A percentile compares a stretch with the other conserved stretches of the same genome.
phyloP scores from a whole-genome alignment of 768 basidiomycete species.

The Boletales sp. region DNA sequence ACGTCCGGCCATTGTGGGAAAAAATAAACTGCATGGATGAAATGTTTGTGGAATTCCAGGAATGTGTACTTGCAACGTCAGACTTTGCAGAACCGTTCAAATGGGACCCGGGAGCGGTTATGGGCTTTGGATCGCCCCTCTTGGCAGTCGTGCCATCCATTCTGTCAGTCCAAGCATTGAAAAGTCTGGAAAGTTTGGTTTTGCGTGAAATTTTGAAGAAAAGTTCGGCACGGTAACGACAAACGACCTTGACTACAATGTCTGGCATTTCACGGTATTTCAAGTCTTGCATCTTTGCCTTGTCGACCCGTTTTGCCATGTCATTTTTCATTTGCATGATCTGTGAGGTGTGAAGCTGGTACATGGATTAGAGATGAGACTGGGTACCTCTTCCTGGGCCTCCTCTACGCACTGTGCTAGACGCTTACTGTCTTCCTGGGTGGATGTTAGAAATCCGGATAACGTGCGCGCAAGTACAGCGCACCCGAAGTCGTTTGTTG shows the following conservation, averaged over 20 bases:
- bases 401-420: slow-evolving; percentile 79
- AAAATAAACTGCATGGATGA: slow-evolving; percentile 77
- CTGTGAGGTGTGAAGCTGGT: slow-evolving; percentile 33
- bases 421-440: slow-evolving; percentile 81
- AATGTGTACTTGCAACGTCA: slow-evolving; percentile 46
- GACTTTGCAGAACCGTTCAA: slow-evolving; percentile 51
- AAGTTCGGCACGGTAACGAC: slow-evolving; percentile 84
- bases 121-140: slow-evolving; percentile 38
- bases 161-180: slow-evolving; percentile 85
- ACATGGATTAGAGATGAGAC: neutral
- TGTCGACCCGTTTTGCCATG: slow-evolving; percentile 76
- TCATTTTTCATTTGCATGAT: slow-evolving; percentile 79
- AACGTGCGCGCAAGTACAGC: slow-evolving; percentile 18
- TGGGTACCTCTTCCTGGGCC: slow-evolving; percentile 73
- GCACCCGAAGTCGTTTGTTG: slow-evolving; percentile 82
- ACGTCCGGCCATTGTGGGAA: slow-evolving; percentile 72
- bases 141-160: slow-evolving; percentile 65
- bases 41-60: slow-evolving; percentile 35
- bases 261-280: slow-evolving; percentile 88
- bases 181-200: slow-evolving; percentile 78
- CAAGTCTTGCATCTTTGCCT: slow-evolving; percentile 71
- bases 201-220: slow-evolving; percentile 94
- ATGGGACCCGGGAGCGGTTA: slow-evolving; percentile 22
- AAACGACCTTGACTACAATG: slow-evolving; percentile 84
- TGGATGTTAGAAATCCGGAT: slow-evolving; percentile 19